These are phyloP conservation scores for Typha latifolia DNA, from an alignment of 176 grass and related monocot genomes.

Conservation along the genomic window DNA sequence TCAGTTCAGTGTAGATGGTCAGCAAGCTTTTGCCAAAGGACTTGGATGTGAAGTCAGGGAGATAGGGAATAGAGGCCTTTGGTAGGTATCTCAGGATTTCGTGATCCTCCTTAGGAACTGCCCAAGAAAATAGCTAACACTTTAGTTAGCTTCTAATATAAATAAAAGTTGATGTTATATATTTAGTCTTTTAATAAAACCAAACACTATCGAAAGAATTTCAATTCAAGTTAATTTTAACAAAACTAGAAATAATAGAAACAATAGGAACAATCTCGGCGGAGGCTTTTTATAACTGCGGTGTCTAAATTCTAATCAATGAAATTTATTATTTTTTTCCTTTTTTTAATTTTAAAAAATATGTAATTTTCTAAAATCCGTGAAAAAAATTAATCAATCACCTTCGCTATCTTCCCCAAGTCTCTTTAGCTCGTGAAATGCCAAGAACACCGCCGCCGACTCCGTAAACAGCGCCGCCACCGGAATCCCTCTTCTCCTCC, in stretches of 20 bases:
- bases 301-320: no score
- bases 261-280: no score
- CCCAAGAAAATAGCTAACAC: not conserved
- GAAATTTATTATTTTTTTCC: no score
- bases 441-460: not conserved
- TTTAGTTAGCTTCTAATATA: not conserved
- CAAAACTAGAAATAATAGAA: no score
- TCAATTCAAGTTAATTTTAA: no score
- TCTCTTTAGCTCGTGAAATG: not conserved
- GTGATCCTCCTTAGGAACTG: not conserved
- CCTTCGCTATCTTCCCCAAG: not conserved
- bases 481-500: not conserved
- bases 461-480: not conserved
- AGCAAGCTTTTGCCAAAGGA: not conserved
- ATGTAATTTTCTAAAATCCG: not conserved
- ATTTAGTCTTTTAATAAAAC: not conserved
- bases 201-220: no score
- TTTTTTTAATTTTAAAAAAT: no score
- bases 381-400: no score
- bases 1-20: not conserved
- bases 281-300: no score
- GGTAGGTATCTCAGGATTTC: not conserved
- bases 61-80: not conserved
- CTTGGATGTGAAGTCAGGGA: conserved; percentile 8
- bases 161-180: not conserved